Base-by-base conservation (phyloP, 306 rosid species). In the Benincasa hispida region DNA sequence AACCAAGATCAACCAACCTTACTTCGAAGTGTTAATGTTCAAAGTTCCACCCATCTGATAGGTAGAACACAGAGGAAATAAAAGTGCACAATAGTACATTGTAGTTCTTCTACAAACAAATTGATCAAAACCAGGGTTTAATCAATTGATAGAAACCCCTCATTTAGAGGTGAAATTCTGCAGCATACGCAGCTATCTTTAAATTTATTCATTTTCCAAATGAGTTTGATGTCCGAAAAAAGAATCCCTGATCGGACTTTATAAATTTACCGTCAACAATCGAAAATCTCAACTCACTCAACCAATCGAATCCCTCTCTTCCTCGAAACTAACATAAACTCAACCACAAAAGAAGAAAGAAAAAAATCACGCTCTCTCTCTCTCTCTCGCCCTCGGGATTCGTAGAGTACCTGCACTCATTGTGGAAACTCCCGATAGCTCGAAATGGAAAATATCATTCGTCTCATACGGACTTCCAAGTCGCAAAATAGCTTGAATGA, bases 381-480 rank as follows among this genome's bases (percentile, higher is more conserved):
- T 12, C 14, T 22, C 35, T 14, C 42, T 12, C 14, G n/a, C 24
- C 37, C 60, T 34, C 28, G 6, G 48, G 42, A 51, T 34, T 37
- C 15, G 47, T 42, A 58, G 30, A 27, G n/a, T 75, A 84, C 89
- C 93, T 81, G 89, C 87, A 72, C 93, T 84, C 93, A 89, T 89
- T 68, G 68, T 13, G 60, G 78, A 82, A 72, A 39, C 59, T 83
- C 59, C 57, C 5, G 72, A 60, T 24, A 56, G 59, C 42, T 76
- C 17, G 57, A 22, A 27, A 45, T 45, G 24, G 37, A 54, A 13
- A 19, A 7, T 50, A 50, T 28, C 60, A 72, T 72, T 19, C 12
- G 76, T 30, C 42, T 45, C 61, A 30, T 30, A 48, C 76, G 8
- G 17, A 48, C 24, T 8, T 7, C 18, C 24, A 15, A 27, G 59